These are phyloP conservation scores for Erythrophleum ivorense DNA, from an alignment of 331 rosid species.

Conservation along the genomic window DNA sequence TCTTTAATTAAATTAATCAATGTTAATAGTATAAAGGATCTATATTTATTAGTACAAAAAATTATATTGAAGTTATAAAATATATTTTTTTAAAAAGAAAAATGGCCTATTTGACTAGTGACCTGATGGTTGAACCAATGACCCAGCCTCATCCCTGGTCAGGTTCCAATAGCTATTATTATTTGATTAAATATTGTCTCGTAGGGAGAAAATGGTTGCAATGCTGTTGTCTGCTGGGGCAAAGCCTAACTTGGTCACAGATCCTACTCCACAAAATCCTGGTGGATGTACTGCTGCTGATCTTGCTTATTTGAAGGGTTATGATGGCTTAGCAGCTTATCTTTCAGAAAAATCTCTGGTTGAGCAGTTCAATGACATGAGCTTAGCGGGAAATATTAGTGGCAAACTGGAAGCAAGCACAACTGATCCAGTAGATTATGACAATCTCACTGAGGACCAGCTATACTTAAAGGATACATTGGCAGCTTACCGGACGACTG, in stretches of 20 bases:
- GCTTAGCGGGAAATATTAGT: slow-evolving; percentile 85
- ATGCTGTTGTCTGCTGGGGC: slow-evolving; percentile 77
- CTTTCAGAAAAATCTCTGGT: slow-evolving; percentile 91
- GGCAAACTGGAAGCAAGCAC: slow-evolving; percentile 69
- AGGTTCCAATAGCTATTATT: background rate
- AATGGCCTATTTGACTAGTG: background rate
- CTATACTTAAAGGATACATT: slow-evolving; percentile 68
- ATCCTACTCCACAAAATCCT: slow-evolving; percentile 78
- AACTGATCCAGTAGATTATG: slow-evolving; percentile 49
- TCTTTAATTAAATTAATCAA: background rate
- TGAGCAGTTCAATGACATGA: slow-evolving; percentile 82
- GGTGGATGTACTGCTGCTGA: slow-evolving; percentile 86
- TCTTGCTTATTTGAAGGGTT: slow-evolving; percentile 74
- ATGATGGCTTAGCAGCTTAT: slow-evolving; percentile 89
- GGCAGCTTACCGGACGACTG: slow-evolving; percentile 83
- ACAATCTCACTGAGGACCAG: slow-evolving; percentile 81
- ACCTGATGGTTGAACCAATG: too few relatives aligned
- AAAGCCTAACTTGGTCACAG: slow-evolving; percentile 90
- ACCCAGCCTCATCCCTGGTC: background rate
- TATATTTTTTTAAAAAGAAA: background rate
- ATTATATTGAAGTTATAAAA: background rate
- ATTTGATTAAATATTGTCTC: slow-evolving; percentile 34
- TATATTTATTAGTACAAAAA: background rate
- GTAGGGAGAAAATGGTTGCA: slow-evolving; percentile 91
- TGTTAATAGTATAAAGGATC: background rate